Conservation (phyloP, 495 filamentous ascomycete species). For the Trichoderma virens region DNA sequence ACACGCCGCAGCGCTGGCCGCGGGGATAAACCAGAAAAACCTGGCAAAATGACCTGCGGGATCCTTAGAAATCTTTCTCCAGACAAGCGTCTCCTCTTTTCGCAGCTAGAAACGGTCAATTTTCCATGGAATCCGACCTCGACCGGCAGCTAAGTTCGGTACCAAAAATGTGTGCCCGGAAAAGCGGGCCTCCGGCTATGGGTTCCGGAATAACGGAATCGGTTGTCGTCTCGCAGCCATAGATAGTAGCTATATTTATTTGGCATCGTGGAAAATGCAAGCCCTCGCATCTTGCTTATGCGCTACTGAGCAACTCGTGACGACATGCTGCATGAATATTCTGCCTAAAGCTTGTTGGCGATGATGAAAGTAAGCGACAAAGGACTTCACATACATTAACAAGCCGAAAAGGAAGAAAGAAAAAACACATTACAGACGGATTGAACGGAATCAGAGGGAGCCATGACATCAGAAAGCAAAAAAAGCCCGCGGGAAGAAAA, state of each 20-base stretch:
- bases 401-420: no score
- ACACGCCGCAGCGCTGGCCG: no score
- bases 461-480: background rate
- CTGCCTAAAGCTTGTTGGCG: background rate
- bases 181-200: background rate
- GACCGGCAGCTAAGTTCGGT: background rate
- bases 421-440: no score
- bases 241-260: no score
- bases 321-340: background rate
- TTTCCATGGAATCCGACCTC: background rate
- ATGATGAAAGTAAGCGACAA: background rate
- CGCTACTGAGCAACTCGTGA: no score
- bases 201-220: background rate
- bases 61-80: background rate
- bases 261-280: background rate
- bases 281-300: no score
- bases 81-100: background rate
- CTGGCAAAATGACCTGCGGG: no score
- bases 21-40: no score
- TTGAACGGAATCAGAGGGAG: background rate
- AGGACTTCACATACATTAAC: no score
- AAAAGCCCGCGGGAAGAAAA: background rate
- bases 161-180: background rate
- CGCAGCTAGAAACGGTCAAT: background rate
- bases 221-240: background rate